These are phyloP conservation scores for Cryptosporidium viatorum DNA, from an alignment of 169 alveolate species.

Conservation along the genomic window DNA sequence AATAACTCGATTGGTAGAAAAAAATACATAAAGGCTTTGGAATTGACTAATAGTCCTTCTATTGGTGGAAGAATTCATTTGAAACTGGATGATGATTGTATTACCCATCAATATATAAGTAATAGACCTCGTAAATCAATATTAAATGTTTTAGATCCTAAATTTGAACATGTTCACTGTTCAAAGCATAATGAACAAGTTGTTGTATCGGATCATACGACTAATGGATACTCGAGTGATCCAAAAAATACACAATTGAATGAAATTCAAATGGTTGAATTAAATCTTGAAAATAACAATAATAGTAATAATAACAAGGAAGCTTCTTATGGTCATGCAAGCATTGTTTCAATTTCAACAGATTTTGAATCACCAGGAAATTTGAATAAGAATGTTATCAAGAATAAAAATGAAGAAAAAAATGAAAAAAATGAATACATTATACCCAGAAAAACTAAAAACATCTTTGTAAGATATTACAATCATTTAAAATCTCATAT, in stretches of 20 bases:
- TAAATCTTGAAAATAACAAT: constrained; percentile 23
- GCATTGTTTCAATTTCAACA: constrained; percentile 58
- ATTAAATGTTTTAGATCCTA: not conserved
- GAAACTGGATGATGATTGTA: not conserved
- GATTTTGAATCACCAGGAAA: constrained; percentile 32
- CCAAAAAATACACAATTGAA: not conserved
- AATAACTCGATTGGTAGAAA: constrained; percentile 53
- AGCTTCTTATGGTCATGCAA: constrained; percentile 57
- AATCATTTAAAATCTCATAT: constrained; percentile 19
- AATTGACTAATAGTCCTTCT: not conserved
- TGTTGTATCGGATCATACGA: not conserved
- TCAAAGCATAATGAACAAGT: not conserved
- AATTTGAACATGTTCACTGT: not conserved
- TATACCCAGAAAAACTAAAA: not conserved
- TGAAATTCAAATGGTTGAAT: constrained; percentile 28
- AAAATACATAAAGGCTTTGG: constrained; percentile 20
- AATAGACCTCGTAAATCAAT: not conserved
- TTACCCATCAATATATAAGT: not conserved
- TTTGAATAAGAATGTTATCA: not conserved
- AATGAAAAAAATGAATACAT: not conserved
- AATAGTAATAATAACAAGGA: constrained; percentile 3
- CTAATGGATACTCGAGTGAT: constrained; percentile 19
- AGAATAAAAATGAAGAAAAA: not conserved
- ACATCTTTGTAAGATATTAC: constrained; percentile 18
- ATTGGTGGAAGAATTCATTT: constrained; percentile 6